Evolutionary conservation across 1,284 basidiomycete genomes (phyloP), one percentile per base, ranked within the genome.

Genomic region (Tremellales sp.): DNA sequence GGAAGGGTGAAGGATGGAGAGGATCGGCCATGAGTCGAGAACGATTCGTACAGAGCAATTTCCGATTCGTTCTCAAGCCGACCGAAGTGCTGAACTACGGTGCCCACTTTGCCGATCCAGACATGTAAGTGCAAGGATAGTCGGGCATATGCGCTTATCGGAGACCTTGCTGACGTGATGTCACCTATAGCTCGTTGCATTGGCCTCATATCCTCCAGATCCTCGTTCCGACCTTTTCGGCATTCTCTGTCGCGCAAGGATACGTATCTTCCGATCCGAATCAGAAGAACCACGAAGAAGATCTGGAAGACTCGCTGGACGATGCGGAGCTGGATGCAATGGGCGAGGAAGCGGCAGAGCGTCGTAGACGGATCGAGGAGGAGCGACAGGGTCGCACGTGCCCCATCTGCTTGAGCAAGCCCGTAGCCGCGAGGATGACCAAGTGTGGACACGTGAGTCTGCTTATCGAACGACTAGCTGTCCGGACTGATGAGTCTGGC

Each of bases 161-260:
- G 24, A 11, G 15, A 33, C 29, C 31, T 47, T 29, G 15, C 47
- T 47, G 3, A 6, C 19, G 15, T 29, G 12, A 39, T 27, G 22
- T 51, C 2, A 33, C 17, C 29, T 36, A 13, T 62, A 92, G 89
- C 62, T 89, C 85, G 75, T 87, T 96, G 72, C 87, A 92, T 77
- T 96, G 90, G 90, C 82, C 86, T n/a, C 89, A 97, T 73, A 89
- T 99, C 58, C 79, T 96, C 7, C 94, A 97, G 73, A 84, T 99
- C 53, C 84, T 98, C 62, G 84, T 98, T 54, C 88, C 91, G 27
- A 88, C 87, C 45, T 73, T 76, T 25, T 75, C 74, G 12, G 69
- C 76, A 13, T 71, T 73, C 35, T 71, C 72, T 4, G 65, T 72
- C 8, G 72, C 72, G 1, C 71, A 74, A 51, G 72, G 72, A 3